These are phyloP conservation scores for Candida chilensis DNA, from an alignment of 805 yeast genomes.

Conservation along the genomic window DNA sequence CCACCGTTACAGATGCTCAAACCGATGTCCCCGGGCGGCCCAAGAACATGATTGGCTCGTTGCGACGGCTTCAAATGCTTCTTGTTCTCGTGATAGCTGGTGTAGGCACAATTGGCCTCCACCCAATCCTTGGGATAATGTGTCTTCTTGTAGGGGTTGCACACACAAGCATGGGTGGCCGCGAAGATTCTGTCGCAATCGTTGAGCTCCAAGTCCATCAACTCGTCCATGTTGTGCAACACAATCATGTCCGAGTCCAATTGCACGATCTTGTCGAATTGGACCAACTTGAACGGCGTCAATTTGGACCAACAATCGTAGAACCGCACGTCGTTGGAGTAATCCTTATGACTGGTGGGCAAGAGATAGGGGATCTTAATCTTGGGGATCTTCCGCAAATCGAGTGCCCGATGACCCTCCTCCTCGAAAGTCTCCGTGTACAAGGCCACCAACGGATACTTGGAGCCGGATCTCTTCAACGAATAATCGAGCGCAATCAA, in stretches of 20 bases:
- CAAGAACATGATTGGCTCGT: constrained; percentile 11
- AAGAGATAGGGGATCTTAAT: constrained; percentile 28
- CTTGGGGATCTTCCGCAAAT: constrained; percentile 28
- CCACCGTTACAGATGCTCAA: constrained; percentile 54
- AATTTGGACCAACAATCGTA: constrained; percentile 56
- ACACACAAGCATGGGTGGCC: constrained; percentile 53
- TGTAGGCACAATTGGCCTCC: constrained; percentile 39
- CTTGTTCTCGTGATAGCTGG: constrained; percentile 19
- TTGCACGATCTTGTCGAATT: constrained; percentile 45
- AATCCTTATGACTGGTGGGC: constrained; percentile 34
- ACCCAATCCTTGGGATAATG: constrained; percentile 51
- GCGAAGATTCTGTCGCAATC: constrained; percentile 31
- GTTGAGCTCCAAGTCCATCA: constrained; percentile 34
- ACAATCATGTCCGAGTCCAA: constrained; percentile 56
- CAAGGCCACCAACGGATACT: constrained; percentile 42
- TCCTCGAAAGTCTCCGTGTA: constrained; percentile 37
- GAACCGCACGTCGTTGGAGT: constrained; percentile 42
- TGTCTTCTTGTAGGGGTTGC: constrained; percentile 42
- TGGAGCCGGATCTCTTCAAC: constrained; percentile 27
- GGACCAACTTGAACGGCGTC: constrained; percentile 40
- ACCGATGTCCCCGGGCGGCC: constrained; percentile 32
- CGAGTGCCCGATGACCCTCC: constrained; percentile 30
- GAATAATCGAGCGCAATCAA: constrained; percentile 41
- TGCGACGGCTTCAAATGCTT: constrained; percentile 5
- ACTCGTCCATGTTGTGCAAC: constrained; percentile 47